These are phyloP conservation scores for Tolypocladium pustulatum DNA, from an alignment of 2,329 filamentous ascomycete genomes.

Conservation along the genomic window DNA sequence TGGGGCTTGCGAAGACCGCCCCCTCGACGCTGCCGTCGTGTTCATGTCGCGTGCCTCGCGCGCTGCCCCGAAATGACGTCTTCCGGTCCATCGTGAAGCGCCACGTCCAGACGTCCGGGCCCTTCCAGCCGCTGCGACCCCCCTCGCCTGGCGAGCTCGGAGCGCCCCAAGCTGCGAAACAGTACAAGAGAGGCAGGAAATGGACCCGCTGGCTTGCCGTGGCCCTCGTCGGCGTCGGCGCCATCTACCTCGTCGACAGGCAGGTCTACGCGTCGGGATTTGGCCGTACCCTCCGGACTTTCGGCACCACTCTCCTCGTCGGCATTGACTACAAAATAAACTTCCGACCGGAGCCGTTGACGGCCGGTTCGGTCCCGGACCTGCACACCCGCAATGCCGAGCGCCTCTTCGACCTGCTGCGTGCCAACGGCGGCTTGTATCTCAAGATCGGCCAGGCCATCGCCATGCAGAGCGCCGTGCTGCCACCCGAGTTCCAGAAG, in stretches of 20 bases:
- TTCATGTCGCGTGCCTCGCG: slow-evolving; percentile 6
- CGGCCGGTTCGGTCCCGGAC: slow-evolving; percentile 62
- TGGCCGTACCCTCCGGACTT: slow-evolving; percentile 70
- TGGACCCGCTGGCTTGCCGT: slow-evolving; percentile 68
- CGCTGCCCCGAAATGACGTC: slow-evolving; percentile 3
- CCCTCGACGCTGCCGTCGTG: slow-evolving; percentile 3
- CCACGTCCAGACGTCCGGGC: slow-evolving; percentile 22
- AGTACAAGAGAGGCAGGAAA: slow-evolving; percentile 59
- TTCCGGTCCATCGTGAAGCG: slow-evolving; percentile 5
- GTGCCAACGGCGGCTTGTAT: slow-evolving; percentile 84
- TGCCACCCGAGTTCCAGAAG: slow-evolving; percentile 88
- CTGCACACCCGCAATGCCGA: slow-evolving; percentile 78
- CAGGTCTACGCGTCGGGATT: slow-evolving; percentile 72
- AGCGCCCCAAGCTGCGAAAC: slow-evolving; percentile 56
- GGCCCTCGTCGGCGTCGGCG: slow-evolving; percentile 46
- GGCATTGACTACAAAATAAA: slow-evolving; percentile 95
- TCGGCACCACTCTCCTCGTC: slow-evolving; percentile 66
- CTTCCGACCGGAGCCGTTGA: slow-evolving; percentile 69
- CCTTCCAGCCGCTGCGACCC: slow-evolving; percentile 59
- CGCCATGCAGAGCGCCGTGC: slow-evolving; percentile 90
- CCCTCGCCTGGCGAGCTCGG: slow-evolving; percentile 73
- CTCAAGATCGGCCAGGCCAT: slow-evolving; percentile 98
- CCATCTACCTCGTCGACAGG: slow-evolving; percentile 58
- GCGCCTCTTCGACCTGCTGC: slow-evolving; percentile 69
- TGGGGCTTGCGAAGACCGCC: slow-evolving; percentile 9